Conservation (phyloP, 1,284 basidiomycete genomes). For the Ganoderma resinaceum region DNA sequence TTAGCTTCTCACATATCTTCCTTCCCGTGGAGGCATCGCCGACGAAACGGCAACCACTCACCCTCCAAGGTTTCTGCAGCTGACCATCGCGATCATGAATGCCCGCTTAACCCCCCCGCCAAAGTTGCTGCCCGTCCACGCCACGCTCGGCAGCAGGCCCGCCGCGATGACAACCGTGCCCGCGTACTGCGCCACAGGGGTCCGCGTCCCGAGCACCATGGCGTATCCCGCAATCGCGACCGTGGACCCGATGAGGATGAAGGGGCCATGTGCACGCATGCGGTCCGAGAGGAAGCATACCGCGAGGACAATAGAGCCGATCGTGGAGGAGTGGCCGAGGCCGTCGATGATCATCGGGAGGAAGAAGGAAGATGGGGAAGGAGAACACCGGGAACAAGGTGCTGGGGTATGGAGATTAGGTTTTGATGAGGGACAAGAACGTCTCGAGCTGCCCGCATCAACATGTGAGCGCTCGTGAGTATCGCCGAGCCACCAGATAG, state of each 20-base stretch:
- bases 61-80: conserved; percentile 67
- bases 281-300: conserved; percentile 18
- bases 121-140: conserved; percentile 73
- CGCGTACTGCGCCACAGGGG: conserved; percentile 62
- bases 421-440: not conserved
- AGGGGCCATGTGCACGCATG: conserved; percentile 48
- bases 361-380: conserved; percentile 30
- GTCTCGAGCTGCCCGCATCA: too few relatives aligned
- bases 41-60: not conserved
- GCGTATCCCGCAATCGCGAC: conserved; percentile 70
- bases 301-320: conserved; percentile 23
- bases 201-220: conserved; percentile 56
- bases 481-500: too few relatives aligned
- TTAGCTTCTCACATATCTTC: too few relatives aligned
- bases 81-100: conserved; percentile 67
- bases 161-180: conserved; percentile 65
- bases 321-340: conserved; percentile 36
- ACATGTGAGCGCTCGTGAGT: too few relatives aligned
- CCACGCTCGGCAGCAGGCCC: conserved; percentile 67
- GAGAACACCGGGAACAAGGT: conserved; percentile 22
- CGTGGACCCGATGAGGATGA: conserved; percentile 60
- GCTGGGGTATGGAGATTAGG: conserved; percentile 35
- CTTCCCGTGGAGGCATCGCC: too few relatives aligned
- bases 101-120: conserved; percentile 74
- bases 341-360: conserved; percentile 41